Evolutionary conservation across 768 basidiomycete species (phyloP).

Genomic region (Leccinum pellstonianum): DNA sequence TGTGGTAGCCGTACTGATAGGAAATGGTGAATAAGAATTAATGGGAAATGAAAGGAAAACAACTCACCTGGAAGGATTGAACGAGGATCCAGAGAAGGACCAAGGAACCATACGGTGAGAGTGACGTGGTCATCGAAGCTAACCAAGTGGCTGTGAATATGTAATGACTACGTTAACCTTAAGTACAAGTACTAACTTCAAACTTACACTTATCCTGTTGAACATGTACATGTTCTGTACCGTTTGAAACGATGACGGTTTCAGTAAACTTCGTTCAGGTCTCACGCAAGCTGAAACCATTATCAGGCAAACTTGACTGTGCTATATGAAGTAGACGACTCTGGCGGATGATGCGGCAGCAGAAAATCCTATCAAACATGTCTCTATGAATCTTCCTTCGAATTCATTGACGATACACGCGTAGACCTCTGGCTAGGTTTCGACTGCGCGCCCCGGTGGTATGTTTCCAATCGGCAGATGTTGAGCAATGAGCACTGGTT

Average conservation of each 20-base stretch:
- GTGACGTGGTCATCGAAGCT: constrained; percentile 27
- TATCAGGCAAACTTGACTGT: no score
- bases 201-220: no score
- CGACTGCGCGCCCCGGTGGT: constrained; percentile 55
- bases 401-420: constrained; percentile 43
- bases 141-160: constrained; percentile 4
- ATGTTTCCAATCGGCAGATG: constrained; percentile 82
- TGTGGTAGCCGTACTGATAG: constrained; percentile 84
- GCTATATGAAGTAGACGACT: no score
- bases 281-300: no score
- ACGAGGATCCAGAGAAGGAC: constrained; percentile 69
- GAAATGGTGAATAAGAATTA: neutral
- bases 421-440: constrained; percentile 73
- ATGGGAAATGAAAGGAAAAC: neutral
- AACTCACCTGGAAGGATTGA: constrained; percentile 51
- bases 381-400: neutral
- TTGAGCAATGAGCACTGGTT: constrained; percentile 42
- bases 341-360: constrained; percentile 22
- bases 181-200: no score
- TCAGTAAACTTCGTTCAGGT: no score
- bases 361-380: constrained; percentile 53
- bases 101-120: constrained; percentile 62
- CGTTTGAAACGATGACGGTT: no score
- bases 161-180: no score
- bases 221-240: no score